These are phyloP conservation scores for Phytophthora brassicae DNA, from an alignment of 352 stramenopile species.

Conservation along the genomic window DNA sequence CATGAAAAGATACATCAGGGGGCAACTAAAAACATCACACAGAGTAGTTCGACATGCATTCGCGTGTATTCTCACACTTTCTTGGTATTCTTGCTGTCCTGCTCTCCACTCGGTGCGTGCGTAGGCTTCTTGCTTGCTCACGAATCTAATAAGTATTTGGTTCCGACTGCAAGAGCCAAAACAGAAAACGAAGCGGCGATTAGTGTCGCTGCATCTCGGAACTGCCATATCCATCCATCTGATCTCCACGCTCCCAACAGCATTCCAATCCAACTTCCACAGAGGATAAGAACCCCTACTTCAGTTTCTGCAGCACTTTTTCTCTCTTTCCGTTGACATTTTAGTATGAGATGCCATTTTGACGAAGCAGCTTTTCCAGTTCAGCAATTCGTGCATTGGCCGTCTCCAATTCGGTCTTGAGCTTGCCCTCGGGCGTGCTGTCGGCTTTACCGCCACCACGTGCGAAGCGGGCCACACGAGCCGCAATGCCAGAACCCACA, in stretches of 20 bases:
- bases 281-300: slow-evolving; percentile 27
- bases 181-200: slow-evolving; percentile 37
- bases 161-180: slow-evolving; percentile 48
- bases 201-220: slow-evolving; percentile 33
- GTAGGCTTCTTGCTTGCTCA: slow-evolving; percentile 45
- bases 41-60: slow-evolving; percentile 35
- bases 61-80: slow-evolving; percentile 40
- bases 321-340: slow-evolving; percentile 21
- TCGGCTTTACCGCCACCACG: slow-evolving; percentile 39
- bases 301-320: slow-evolving; percentile 30
- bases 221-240: slow-evolving; percentile 34
- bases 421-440: slow-evolving; percentile 52
- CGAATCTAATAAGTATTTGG: slow-evolving; percentile 59
- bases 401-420: slow-evolving; percentile 77
- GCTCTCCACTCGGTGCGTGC: slow-evolving; percentile 36
- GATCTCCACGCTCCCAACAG: slow-evolving; percentile 31
- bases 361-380: slow-evolving; percentile 77
- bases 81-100: slow-evolving; percentile 41
- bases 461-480: slow-evolving; percentile 50
- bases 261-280: slow-evolving; percentile 29
- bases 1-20: background rate
- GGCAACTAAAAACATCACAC: slow-evolving; percentile 23
- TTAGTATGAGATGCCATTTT: slow-evolving; percentile 85
- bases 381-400: slow-evolving; percentile 85
- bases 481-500: slow-evolving; percentile 41